Conservation (phyloP, 2,329 filamentous ascomycete genomes). For the Capronia epimyces region DNA sequence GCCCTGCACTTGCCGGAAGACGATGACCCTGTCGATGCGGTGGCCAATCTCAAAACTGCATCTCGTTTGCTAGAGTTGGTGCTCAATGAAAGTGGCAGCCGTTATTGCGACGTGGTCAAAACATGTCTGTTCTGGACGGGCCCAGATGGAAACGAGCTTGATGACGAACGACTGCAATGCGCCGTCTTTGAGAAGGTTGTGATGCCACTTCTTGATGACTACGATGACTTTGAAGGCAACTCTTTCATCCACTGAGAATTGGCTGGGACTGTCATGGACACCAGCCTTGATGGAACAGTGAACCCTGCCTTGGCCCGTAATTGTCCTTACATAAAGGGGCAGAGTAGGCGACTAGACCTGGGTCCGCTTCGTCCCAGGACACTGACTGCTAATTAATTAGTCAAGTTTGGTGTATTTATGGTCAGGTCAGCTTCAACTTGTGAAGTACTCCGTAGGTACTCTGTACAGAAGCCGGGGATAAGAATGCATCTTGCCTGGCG, state of each 20-base stretch:
- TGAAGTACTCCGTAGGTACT: too few relatives aligned
- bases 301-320: too few relatives aligned
- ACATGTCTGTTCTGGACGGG: conserved; percentile 21
- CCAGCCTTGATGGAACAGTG: too few relatives aligned
- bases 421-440: too few relatives aligned
- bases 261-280: too few relatives aligned
- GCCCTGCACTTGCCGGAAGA: conserved; percentile 19
- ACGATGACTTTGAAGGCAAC: conserved; percentile 39
- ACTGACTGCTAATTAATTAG: too few relatives aligned
- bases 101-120: conserved; percentile 22
- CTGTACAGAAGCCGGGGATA: too few relatives aligned
- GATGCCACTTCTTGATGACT: conserved; percentile 16
- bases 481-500: too few relatives aligned
- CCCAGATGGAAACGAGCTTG: conserved; percentile 8
- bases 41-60: conserved; percentile 26
- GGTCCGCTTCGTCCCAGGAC: too few relatives aligned
- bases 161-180: conserved; percentile 21
- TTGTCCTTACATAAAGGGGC: too few relatives aligned
- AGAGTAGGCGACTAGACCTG: too few relatives aligned
- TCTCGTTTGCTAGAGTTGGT: conserved; percentile 13
- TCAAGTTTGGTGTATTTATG: too few relatives aligned
- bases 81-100: conserved; percentile 22
- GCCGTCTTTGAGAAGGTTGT: conserved; percentile 22
- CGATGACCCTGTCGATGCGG: conserved; percentile 14
- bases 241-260: conserved; percentile 22